Evolutionary conservation across 805 yeast species (phyloP), one percentile per base, ranked within the genome.

Genomic region (Nakazawaea wyomingensis): DNA sequence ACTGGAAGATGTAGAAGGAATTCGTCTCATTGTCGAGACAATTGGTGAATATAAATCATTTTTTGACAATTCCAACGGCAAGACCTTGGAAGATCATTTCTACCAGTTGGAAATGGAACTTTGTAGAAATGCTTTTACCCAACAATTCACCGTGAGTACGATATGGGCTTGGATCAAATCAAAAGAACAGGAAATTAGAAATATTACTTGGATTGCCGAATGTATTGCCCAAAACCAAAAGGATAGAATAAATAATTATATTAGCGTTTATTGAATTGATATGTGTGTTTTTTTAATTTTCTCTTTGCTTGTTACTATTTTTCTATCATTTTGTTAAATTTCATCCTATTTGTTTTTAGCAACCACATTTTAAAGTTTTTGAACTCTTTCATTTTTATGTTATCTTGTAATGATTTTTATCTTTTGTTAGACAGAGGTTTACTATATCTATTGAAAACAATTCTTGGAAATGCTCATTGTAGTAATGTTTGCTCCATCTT

Each of bases 191-290:
- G 99, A 93, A 65, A 80, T 95, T 47, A 78, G 99, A 65, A 93
- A 93, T 62, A 84, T 93, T 52, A 88, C 98, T n/a, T 93, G 99
- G 99, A 91, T 93, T 45, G 96, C 98, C 39, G 99, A 93, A 69
- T 93, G 99, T 71, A 93, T 93, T 68, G 96, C 98, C 26, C 99
- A 95, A 65, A 90, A 89, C 61, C 99, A 93, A 72, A 87, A 89
- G 69, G 95, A 87, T 60, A 79, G 96, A 63, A 87, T 93, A 52
- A 82, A 84, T 55, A 87, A 86, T 62, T 95, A 89, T 62, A 89
- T 95, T 48, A 71, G 95, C 34, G 96, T 91, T 32, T 88, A 82
- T 54, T 89, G 68, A 55, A 9, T 5, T 42, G n/a, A n/a, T n/a
- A n/a, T n/a, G n/a, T n/a, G n/a, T n/a, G n/a, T n/a, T n/a, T n/a